Conservation (phyloP, 371 early-diverging fungal genomes). For the Coemansia sp. region DNA sequence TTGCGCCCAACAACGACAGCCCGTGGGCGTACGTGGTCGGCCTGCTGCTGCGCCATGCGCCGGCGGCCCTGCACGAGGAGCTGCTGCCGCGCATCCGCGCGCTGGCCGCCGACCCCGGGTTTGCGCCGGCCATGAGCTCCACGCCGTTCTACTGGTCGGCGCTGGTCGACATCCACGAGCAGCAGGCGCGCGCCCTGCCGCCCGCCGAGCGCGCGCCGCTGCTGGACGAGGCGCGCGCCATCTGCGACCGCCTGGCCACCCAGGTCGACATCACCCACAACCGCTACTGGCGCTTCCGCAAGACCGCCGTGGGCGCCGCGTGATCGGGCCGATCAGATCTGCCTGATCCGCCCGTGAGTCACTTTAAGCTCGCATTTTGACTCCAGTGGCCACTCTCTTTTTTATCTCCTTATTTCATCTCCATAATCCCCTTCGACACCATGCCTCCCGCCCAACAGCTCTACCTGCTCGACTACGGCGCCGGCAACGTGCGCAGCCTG, state of each 20-base stretch:
- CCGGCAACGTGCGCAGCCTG: constrained; percentile 95
- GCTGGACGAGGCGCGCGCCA: constrained; percentile 44
- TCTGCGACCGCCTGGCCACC: constrained; percentile 60
- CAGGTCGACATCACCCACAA: constrained; percentile 65
- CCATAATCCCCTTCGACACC: no score
- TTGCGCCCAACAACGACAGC: constrained; percentile 86
- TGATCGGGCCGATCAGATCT: no score
- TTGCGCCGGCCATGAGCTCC: constrained; percentile 5
- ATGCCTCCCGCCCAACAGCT: no score
- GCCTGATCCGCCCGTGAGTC: no score
- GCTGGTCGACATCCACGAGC: constrained; percentile 68
- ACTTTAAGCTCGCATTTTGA: no score
- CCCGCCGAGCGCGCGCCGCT: constrained; percentile 52
- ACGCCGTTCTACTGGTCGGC: constrained; percentile 66
- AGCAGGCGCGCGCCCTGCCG: constrained; percentile 52
- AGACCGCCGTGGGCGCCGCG: constrained; percentile 20
- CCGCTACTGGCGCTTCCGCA: constrained; percentile 76
- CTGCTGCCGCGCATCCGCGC: constrained; percentile 30
- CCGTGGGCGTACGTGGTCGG: constrained; percentile 77
- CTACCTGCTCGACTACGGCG: constrained; percentile 95
- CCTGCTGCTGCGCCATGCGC: constrained; percentile 42
- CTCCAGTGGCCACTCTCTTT: no score
- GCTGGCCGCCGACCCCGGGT: constrained; percentile 54
- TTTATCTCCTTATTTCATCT: no score
- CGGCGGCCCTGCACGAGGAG: constrained; percentile 19